phyloP scores from a whole-genome alignment of 2,329 filamentous ascomycete genomes.

The Fusarium algeriense region DNA sequence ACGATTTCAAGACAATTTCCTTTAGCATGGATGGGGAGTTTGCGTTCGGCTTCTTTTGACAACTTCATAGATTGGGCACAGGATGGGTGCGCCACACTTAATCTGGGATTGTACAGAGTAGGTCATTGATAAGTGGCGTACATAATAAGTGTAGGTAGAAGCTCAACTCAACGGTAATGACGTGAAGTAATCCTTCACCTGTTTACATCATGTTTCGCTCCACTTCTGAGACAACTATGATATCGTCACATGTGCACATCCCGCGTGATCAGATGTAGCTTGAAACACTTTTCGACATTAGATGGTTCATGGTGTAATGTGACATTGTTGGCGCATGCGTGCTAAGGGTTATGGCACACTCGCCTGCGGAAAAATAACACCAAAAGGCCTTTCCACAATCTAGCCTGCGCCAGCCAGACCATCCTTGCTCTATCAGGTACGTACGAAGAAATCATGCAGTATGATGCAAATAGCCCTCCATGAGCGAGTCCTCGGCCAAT shows the following conservation, averaged over 20 bases:
- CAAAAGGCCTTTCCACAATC: conserved; percentile 43
- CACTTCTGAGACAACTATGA: background rate
- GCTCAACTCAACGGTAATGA: background rate
- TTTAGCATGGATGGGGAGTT: conserved; percentile 46
- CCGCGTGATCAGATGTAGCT: conserved; percentile 7
- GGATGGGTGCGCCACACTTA: conserved; percentile 3
- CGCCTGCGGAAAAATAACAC: conserved; percentile 37
- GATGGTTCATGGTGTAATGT: conserved; percentile 38
- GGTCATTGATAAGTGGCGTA: background rate
- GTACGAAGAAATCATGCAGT: conserved; percentile 48
- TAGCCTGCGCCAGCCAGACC: conserved; percentile 47
- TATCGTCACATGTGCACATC: conserved; percentile 13
- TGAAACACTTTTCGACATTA: conserved; percentile 41
- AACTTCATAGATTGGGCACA: conserved; percentile 28
- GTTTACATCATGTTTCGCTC: background rate
- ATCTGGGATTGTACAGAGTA: background rate
- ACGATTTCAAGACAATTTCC: conserved; percentile 10
- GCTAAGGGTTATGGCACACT: conserved; percentile 40
- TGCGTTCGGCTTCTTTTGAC: conserved; percentile 13
- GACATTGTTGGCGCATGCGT: conserved; percentile 44
- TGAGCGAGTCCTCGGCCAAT: conserved; percentile 40
- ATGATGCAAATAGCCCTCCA: conserved; percentile 48
- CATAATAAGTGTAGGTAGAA: background rate
- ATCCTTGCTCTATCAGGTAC: conserved; percentile 52
- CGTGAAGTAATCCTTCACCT: background rate